Percentiles rank a stretch among this genome's conserved stretches.
Conservation (phyloP, 441 rosid genomes). For the Codiaeum variegatum region DNA sequence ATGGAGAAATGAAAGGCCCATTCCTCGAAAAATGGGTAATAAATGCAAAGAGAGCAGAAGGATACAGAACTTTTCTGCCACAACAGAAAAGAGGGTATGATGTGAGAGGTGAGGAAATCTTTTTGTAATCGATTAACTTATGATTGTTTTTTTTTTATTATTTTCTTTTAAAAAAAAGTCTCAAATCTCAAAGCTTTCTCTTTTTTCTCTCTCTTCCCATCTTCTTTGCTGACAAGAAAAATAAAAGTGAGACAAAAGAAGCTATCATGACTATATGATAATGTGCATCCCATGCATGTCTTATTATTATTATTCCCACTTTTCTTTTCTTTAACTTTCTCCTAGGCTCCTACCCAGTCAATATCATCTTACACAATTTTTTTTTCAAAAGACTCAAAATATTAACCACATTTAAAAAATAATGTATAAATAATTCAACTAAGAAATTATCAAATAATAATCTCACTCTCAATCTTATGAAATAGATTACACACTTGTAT, state of each 20-base stretch:
- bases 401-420: too few species aligned
- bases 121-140: slow-evolving; percentile 86
- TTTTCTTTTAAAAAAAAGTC: background rate
- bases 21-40: slow-evolving; percentile 28
- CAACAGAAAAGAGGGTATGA: slow-evolving; percentile 45
- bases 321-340: background rate
- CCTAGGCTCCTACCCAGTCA: too few species aligned
- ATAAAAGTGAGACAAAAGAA: slow-evolving; percentile 41
- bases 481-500: too few species aligned
- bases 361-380: too few species aligned
- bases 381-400: too few species aligned
- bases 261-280: slow-evolving; percentile 44
- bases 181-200: slow-evolving; percentile 17
- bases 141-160: slow-evolving; percentile 48
- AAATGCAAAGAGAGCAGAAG: slow-evolving; percentile 26
- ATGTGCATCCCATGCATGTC: slow-evolving; percentile 38
- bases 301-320: background rate
- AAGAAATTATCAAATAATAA: too few species aligned
- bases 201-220: slow-evolving; percentile 18
- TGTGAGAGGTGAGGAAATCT: slow-evolving; percentile 59
- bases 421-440: too few species aligned
- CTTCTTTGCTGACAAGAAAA: slow-evolving; percentile 26
- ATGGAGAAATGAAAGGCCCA: too few species aligned
- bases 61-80: slow-evolving; percentile 30
- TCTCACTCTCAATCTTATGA: too few species aligned